These are phyloP conservation scores for Talaromyces borbonicus DNA, from an alignment of 495 filamentous ascomycete species.

Conservation along the genomic window DNA sequence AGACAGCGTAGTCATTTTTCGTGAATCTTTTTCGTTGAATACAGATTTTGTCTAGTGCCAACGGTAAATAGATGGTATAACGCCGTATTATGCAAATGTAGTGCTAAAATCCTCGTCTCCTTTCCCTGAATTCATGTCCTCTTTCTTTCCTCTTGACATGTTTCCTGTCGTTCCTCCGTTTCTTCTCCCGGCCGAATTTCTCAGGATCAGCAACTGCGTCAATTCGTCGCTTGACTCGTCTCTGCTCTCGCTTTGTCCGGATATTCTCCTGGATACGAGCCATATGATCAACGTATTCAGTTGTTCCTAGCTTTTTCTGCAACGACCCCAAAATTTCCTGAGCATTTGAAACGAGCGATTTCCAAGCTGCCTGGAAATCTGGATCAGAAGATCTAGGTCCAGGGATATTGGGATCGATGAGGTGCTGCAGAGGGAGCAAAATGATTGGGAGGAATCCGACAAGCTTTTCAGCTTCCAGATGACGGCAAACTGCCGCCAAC, in stretches of 20 bases:
- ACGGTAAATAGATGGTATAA: too few species aligned
- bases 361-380: constrained; percentile 55
- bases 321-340: constrained; percentile 63
- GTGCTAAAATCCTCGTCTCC: constrained; percentile 56
- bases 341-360: constrained; percentile 54
- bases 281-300: constrained; percentile 61
- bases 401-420: constrained; percentile 70
- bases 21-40: neutral
- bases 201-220: constrained; percentile 77
- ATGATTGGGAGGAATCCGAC: constrained; percentile 48
- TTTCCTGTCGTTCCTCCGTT: constrained; percentile 75
- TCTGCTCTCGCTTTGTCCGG: constrained; percentile 54
- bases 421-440: constrained; percentile 69
- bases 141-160: constrained; percentile 72
- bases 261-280: constrained; percentile 57
- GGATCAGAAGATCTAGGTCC: constrained; percentile 55
- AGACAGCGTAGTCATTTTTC: neutral
- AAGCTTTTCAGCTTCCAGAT: constrained; percentile 48
- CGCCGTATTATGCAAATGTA: neutral
- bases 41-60: too few species aligned
- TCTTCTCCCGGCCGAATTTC: constrained; percentile 66
- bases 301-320: constrained; percentile 76
- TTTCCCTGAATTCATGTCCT: constrained; percentile 54
- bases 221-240: constrained; percentile 75
- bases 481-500: constrained; percentile 49